Conservation (phyloP, 2,329 filamentous ascomycete species). For the Huntiella bhutanensis region DNA sequence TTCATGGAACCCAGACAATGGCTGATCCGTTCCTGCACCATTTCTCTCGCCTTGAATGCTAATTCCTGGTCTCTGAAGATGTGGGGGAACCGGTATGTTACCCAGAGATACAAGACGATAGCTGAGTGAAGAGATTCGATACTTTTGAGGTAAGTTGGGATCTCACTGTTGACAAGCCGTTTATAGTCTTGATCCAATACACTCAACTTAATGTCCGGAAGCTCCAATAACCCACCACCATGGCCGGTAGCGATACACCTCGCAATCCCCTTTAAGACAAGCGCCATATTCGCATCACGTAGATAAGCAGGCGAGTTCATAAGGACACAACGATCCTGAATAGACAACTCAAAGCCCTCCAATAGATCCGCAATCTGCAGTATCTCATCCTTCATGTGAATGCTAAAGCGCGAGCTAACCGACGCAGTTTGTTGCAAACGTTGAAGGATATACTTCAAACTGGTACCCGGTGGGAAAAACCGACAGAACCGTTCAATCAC, state of each 20-base stretch:
- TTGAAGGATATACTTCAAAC: conserved; percentile 65
- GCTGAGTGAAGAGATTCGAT: conserved; percentile 67
- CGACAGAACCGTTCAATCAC: conserved; percentile 58
- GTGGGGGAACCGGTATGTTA: conserved; percentile 73
- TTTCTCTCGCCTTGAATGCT: conserved; percentile 57
- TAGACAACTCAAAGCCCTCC: conserved; percentile 48
- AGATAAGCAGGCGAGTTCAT: conserved; percentile 49
- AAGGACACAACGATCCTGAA: conserved; percentile 40
- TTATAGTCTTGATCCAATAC: conserved; percentile 45
- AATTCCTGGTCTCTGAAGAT: conserved; percentile 58
- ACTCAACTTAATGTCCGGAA: conserved; percentile 52
- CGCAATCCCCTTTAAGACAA: conserved; percentile 45
- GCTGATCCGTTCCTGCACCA: conserved; percentile 59
- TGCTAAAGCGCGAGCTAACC: conserved; percentile 46
- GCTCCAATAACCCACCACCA: conserved; percentile 50
- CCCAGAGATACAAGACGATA: conserved; percentile 77
- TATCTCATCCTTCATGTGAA: conserved; percentile 39
- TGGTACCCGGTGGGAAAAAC: conserved; percentile 65
- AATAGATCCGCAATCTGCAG: conserved; percentile 55
- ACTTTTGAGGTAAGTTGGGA: conserved; percentile 38
- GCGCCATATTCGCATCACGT: conserved; percentile 27
- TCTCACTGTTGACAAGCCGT: conserved; percentile 18
- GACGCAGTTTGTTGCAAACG: conserved; percentile 52
- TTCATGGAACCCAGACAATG: conserved; percentile 26
- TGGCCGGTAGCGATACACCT: conserved; percentile 47